Percentiles rank a stretch among this genome's conserved stretches.
phyloP scores from a whole-genome alignment of 768 basidiomycete genomes.

The Pseudohyphozyma bogoriensis region DNA sequence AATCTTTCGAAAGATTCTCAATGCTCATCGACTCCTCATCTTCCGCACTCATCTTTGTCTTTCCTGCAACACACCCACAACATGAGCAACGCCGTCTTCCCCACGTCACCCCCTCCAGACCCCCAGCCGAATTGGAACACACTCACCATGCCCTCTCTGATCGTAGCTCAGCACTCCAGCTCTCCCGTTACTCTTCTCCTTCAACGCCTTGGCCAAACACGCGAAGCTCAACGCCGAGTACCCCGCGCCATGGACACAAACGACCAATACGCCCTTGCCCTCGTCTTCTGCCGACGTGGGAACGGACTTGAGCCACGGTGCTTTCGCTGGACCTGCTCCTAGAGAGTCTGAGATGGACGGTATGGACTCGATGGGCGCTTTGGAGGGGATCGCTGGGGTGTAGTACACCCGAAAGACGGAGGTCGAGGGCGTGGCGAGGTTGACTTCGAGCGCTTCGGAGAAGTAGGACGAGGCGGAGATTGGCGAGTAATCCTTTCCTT shows the following conservation, averaged over 20 bases:
- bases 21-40: slow-evolving; percentile 48
- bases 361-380: neutral
- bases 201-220: slow-evolving; percentile 71
- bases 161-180: slow-evolving; percentile 75
- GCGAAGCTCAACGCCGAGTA: slow-evolving; percentile 85
- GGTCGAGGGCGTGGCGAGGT: slow-evolving; percentile 44
- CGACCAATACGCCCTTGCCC: slow-evolving; percentile 52
- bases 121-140: no score
- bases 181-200: slow-evolving; percentile 52
- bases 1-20: slow-evolving; percentile 59
- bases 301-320: neutral
- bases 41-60: slow-evolving; percentile 47
- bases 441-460: slow-evolving; percentile 64
- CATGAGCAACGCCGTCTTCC: neutral
- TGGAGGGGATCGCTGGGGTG: slow-evolving; percentile 43
- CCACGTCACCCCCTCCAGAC: neutral
- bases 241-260: slow-evolving; percentile 96
- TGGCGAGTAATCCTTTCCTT: slow-evolving; percentile 47
- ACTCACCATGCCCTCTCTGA: slow-evolving; percentile 74
- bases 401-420: slow-evolving; percentile 75
- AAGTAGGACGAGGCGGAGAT: slow-evolving; percentile 72
- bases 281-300: slow-evolving; percentile 5
- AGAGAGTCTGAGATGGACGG: neutral
- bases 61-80: slow-evolving; percentile 46
- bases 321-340: neutral